Evolutionary conservation across 345 rosid species (phyloP), one percentile per base, ranked within the genome.

Genomic region (Eucalyptus sp.): DNA sequence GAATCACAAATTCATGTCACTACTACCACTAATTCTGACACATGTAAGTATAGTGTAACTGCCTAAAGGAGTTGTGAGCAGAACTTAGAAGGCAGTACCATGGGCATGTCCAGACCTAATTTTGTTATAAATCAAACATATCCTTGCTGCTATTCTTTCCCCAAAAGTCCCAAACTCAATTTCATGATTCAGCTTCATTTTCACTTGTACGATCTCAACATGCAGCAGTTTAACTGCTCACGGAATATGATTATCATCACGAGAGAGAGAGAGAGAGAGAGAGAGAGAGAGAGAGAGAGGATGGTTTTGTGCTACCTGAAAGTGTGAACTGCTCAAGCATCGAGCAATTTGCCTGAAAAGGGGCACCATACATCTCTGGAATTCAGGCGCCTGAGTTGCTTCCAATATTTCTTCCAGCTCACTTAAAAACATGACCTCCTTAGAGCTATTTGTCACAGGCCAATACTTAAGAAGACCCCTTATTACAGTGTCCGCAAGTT

Each of bases 341-440:
- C 88, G 92, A 88, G 95, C 95, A 88, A 96, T 92, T 89, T 94
- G 97, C 89, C 90, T 95, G 91, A 95, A 96, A 88, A 96, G 94
- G 2, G 98, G 97, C 71, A 96, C 93, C 98, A 96, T 96, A 91
- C 98, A 96, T 52, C 95, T 92, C 89, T 96, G 97, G 88, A 97
- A 97, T 92, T 97, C 99, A 25, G 96, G 86, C 86, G 91, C 93
- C 87, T 95, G 98, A 87, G 99, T 96, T 49, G 94, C 97, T 93
- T 97, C 99, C 71, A 97, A 88, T 64, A 96, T 93, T 92, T 97
- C 99, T 92, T 97, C 99, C 93, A 97, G 89, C 85, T 96, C 99
- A 90, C 93, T 94, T 66, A 97, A 93, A 93, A 96, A 97, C 97
- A 97, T 95, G 90, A 96, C 97, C 89, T 96, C 99, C 96, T 97